Base-by-base conservation (phyloP, 192 early-diverging fungal genomes). In the Gaertneriomyces sp. region DNA sequence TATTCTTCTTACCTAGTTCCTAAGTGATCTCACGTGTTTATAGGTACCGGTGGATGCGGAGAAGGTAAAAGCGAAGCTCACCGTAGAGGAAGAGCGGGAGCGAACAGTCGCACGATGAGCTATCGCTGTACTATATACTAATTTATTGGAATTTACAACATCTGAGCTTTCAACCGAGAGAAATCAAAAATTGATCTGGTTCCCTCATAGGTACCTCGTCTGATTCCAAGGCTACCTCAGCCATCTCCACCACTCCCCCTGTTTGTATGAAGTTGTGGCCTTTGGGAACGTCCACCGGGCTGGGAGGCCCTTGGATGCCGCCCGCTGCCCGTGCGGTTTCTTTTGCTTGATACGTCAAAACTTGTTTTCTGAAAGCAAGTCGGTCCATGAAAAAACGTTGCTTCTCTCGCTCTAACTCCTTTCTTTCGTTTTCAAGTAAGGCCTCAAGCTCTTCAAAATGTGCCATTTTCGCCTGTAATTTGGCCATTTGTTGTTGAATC, bases 371-470 rank as follows among this genome's bases (percentile, higher is more conserved):
- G 44, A 89, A 73, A 39, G 77, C 75, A 41, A 91, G 63, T 4
- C 85, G 73, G 11, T 91, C 87, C 38, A 74, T 52, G 63, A 79
- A 87, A 16, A 91, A 68, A 40, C 74, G 66, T 42, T 87, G 79
- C 17, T 84, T 79, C 70, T 90, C 86, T 9, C 75, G 63, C 59
- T 89, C 90, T 8, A 98, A 72, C 16, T 94, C 89, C 59, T 81
- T 79, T 68, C 89, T 78, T 76, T 99, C 96, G n/a, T 81, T 79
- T 57, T 96, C 96, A 10, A 99, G 71, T 4, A 94, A 77, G 14
- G 76, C 79, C 73, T 96, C 97, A 57, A 98, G 68, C 69, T 96
- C 91, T 47, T 95, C 87, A 71, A 99, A 94, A 73, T 97, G 92
- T 63, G 82, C 75, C 85, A 98, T 84, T 74, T 99, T 99, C 20